phyloP scores from a whole-genome alignment of 1,139 yeast species.

The Casaregolazyma lundiana region DNA sequence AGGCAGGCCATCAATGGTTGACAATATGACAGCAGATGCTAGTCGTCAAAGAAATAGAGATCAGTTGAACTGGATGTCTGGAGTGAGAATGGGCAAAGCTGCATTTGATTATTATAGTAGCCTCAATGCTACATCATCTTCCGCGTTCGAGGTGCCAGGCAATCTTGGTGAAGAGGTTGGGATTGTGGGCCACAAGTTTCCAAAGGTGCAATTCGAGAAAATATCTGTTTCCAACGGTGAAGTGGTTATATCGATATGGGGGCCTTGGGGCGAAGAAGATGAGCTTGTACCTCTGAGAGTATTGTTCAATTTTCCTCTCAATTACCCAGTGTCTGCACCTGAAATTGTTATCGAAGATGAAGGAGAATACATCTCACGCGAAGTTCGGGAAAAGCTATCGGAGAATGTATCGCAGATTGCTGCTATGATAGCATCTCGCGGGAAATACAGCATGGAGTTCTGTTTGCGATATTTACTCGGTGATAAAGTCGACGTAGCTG shows the following conservation, averaged over 20 bases:
- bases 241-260: constrained; percentile 66
- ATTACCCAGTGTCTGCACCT: constrained; percentile 64
- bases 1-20: constrained; percentile 24
- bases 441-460: constrained; percentile 72
- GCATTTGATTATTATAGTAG: constrained; percentile 29
- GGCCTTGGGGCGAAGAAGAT: constrained; percentile 62
- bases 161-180: constrained; percentile 90
- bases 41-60: constrained; percentile 37
- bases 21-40: constrained; percentile 14
- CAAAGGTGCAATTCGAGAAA: constrained; percentile 78
- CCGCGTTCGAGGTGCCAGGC: constrained; percentile 45
- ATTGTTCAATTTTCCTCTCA: constrained; percentile 59
- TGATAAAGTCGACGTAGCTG: constrained; percentile 52
- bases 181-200: constrained; percentile 83
- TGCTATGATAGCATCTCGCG: constrained; percentile 49
- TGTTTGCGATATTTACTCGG: constrained; percentile 77
- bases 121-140: constrained; percentile 25
- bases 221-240: constrained; percentile 86
- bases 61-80: constrained; percentile 90
- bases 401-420: constrained; percentile 53
- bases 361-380: constrained; percentile 49
- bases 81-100: constrained; percentile 70
- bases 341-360: constrained; percentile 73
- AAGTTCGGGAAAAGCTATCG: constrained; percentile 47
- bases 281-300: constrained; percentile 67